Percentiles rank a stretch among this genome's conserved stretches.
phyloP scores from a whole-genome alignment of 2,329 filamentous ascomycete genomes.

The Didymella glomerata region DNA sequence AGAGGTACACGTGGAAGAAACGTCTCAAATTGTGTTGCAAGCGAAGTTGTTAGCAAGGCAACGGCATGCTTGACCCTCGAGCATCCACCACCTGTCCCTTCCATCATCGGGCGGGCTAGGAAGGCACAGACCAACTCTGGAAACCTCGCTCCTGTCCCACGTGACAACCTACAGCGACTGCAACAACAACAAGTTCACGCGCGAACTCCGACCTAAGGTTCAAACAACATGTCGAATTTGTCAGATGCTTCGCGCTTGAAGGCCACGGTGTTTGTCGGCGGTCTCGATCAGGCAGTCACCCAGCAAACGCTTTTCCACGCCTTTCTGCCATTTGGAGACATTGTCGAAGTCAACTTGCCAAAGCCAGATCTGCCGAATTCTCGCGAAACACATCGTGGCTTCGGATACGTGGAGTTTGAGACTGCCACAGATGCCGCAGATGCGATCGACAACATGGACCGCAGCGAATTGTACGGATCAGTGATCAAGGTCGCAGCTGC shows the following conservation, averaged over 20 bases:
- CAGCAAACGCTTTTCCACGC: constrained; percentile 81
- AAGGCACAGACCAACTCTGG: constrained; percentile 34
- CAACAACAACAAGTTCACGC: constrained; percentile 13
- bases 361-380: constrained; percentile 85
- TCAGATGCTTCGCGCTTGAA: constrained; percentile 85
- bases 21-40: constrained; percentile 29
- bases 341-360: constrained; percentile 87
- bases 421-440: constrained; percentile 85
- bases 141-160: constrained; percentile 41
- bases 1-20: constrained; percentile 30
- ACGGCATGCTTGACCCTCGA: constrained; percentile 40
- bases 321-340: constrained; percentile 96
- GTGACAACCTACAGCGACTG: constrained; percentile 30
- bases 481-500: constrained; percentile 92
- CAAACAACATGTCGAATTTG: constrained; percentile 63
- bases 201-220: not conserved
- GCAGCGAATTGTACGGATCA: constrained; percentile 90
- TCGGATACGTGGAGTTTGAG: constrained; percentile 96
- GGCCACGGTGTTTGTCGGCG: constrained; percentile 90
- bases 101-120: constrained; percentile 23
- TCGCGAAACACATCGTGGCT: constrained; percentile 83
- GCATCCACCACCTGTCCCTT: constrained; percentile 50
- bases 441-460: constrained; percentile 99
- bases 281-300: constrained; percentile 81
- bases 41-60: constrained; percentile 34